Evolutionary conservation across 2,329 filamentous ascomycete genomes (phyloP), one percentile per base, ranked within the genome.

Genomic region (Colletotrichum horii): DNA sequence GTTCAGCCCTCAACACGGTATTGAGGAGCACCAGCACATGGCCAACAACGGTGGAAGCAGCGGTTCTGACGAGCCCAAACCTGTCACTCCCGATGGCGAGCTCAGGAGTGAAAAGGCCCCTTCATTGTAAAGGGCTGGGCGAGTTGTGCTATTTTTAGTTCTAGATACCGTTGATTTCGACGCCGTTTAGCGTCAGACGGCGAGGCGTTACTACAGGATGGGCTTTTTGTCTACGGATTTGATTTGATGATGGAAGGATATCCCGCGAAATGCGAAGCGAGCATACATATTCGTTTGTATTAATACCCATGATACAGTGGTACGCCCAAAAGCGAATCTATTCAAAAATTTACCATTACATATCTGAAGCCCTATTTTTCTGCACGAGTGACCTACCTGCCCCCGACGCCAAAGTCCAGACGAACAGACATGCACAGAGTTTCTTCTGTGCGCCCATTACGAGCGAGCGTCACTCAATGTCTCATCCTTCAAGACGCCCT

Each of bases 1-100:
- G 36, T 84, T 89, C 71, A 86, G 93, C 69, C 93, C 94, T 19
- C 92, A 94, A 81, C 93, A 96, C 83, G 94, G 94, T 76, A 94
- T 95, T 79, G 88, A 89, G 75, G 90, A 93, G 82, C 94, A 96
- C 83, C 85, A 86, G 73, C 80, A 81, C 76, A 84, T 87, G 83
- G 82, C 83, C 66, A 77, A 77, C 60, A 76, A 78, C 52, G 67
- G 76, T 52, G 71, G 66, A 24, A 75, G 68, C 75, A 76, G 62
- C 38, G 68, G 71, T 28, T 77, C 71, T 28, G 74, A 76, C 19
- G 73, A 16, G 76, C 79, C 4, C 62, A 70, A 70, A 61, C 71
- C 69, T 26, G 71, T 38, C 16, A 76, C 73, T 16, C 73, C 62
- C 15, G 62, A 73, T 7, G 75, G 68, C 9, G 71, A 77, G 58